Evolutionary conservation across 164 flowering plant genomes (phyloP).

Genomic region (Umbilicus rupestris): DNA sequence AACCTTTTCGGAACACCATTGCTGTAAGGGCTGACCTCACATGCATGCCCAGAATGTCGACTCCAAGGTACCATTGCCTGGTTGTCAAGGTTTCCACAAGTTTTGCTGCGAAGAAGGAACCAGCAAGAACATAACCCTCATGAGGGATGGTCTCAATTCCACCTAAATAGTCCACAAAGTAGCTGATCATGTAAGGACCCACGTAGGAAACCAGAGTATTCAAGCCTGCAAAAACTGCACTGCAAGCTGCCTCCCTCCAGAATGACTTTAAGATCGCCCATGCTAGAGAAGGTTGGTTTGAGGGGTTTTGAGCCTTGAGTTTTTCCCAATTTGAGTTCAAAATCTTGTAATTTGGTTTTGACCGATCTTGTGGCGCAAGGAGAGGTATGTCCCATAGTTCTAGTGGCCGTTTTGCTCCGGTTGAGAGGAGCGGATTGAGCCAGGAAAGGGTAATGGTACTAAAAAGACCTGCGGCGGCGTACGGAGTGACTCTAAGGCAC

Average conservation of each 20-base stretch:
- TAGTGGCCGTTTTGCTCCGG: slow-evolving; percentile 85
- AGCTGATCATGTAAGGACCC: slow-evolving; percentile 86
- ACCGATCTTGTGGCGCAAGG: slow-evolving; percentile 74
- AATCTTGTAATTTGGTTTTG: slow-evolving; percentile 67
- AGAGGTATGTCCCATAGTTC: slow-evolving; percentile 92
- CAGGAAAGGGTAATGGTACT: slow-evolving; percentile 85
- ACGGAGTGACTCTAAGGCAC: slow-evolving; percentile 85
- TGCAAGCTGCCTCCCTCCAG: slow-evolving; percentile 95
- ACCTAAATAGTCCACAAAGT: slow-evolving; percentile 84
- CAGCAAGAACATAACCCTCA: slow-evolving; percentile 86
- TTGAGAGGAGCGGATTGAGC: slow-evolving; percentile 74
- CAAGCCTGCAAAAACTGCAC: slow-evolving; percentile 80
- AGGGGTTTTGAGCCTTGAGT: slow-evolving; percentile 53
- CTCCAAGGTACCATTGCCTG: slow-evolving; percentile 94
- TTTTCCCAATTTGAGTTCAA: slow-evolving; percentile 89
- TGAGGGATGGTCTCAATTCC: slow-evolving; percentile 57
- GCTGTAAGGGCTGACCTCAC: slow-evolving; percentile 90
- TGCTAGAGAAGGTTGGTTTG: slow-evolving; percentile 69
- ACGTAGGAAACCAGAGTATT: slow-evolving; percentile 86
- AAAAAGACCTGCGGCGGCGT: slow-evolving; percentile 67
- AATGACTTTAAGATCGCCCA: slow-evolving; percentile 79
- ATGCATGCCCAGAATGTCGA: slow-evolving; percentile 93
- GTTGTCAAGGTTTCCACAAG: slow-evolving; percentile 76
- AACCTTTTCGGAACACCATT: slow-evolving; percentile 87
- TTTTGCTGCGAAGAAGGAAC: slow-evolving; percentile 69